A percentile compares a stretch with the other conserved stretches of the same genome.
phyloP scores from a whole-genome alignment of 257 asterid genomes.

The Solanum pimpinellifolium region DNA sequence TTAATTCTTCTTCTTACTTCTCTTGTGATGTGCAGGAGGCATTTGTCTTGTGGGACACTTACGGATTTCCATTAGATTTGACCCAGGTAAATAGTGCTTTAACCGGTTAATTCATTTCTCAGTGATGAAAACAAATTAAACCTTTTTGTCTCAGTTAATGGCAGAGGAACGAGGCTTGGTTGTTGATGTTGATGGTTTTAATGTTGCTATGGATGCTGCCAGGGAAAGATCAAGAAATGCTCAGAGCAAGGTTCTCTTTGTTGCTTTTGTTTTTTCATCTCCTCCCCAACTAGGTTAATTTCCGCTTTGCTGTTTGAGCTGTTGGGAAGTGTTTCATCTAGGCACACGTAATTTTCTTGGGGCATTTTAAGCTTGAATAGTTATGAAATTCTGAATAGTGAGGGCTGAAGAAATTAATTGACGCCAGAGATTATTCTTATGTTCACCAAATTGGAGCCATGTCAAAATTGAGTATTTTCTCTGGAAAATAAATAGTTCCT shows the following conservation, averaged over 20 bases:
- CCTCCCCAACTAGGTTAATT: neutral
- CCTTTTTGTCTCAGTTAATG: constrained; percentile 55
- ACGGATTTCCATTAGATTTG: constrained; percentile 92
- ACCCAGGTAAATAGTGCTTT: constrained; percentile 58
- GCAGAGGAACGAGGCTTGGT: constrained; percentile 91
- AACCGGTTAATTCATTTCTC: neutral
- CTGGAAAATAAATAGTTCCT: neutral
- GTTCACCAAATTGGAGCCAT: neutral
- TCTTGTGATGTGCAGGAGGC: constrained; percentile 66
- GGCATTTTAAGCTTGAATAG: neutral
- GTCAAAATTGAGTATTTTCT: neutral
- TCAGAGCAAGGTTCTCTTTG: constrained; percentile 64
- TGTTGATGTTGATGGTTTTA: constrained; percentile 71
- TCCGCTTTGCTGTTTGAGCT: neutral
- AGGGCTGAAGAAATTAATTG: neutral
- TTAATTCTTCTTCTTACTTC: constrained; percentile 4
- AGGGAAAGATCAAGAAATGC: constrained; percentile 92
- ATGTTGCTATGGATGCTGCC: constrained; percentile 70
- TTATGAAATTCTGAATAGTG: neutral
- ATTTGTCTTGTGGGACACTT: constrained; percentile 93
- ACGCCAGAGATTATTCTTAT: neutral
- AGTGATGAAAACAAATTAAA: neutral
- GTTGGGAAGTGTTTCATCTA: neutral
- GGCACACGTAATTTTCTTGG: neutral
- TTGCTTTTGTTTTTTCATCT: neutral